Base-by-base conservation (phyloP, 2,329 filamentous ascomycete species). In the Verruconis gallopava region DNA sequence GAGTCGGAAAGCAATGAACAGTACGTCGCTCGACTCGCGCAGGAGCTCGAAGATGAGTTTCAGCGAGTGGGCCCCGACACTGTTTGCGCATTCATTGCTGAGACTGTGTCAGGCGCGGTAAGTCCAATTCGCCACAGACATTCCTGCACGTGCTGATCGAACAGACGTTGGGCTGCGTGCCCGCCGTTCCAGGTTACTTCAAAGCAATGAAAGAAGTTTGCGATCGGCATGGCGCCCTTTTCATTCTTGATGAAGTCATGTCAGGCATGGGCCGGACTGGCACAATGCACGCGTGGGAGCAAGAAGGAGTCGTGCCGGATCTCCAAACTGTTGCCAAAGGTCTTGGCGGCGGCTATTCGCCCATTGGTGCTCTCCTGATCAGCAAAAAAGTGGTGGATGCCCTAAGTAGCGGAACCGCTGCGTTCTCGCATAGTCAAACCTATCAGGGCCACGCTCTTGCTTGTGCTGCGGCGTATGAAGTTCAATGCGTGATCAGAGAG, bases 211-310 rank as follows among this genome's bases (percentile, higher is more conserved):
- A 72, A 51, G 62, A 64, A 2, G 64, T 91, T 1, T 91, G 84
- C 55, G 70, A 79, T 40, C 73, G 72, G 46, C 68, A 89, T 52
- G 82, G 79, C 0, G 75, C 79, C 0, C 69, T 91, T 0, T 65
- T 91, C 15, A 79, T 89, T 36, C 61, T 89, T 0, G 85, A 91
- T 51, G 84, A 89, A 54, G 69, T 85, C 34, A 84, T 86, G 79
- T 79, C 73, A 37, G 77, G 77, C 2, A 71, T 72, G 56, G 77
- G 77, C 1, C 62, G 75, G 1, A 69, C 68, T 0, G 77, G 75
- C 0, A 68, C 62, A 4, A 56, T 78, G 48, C 71, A 82, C 58
- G 72, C 74, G 2, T 81, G 74, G 69, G 66, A 79, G 49, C 65
- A 74, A 38, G 69, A 77, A 21, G 67, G 59, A 0, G 62, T 72